Evolutionary conservation across 73 alveolate genomes (phyloP), one percentile per base, ranked within the genome.

Genomic region (Stentor coeruleus): DNA sequence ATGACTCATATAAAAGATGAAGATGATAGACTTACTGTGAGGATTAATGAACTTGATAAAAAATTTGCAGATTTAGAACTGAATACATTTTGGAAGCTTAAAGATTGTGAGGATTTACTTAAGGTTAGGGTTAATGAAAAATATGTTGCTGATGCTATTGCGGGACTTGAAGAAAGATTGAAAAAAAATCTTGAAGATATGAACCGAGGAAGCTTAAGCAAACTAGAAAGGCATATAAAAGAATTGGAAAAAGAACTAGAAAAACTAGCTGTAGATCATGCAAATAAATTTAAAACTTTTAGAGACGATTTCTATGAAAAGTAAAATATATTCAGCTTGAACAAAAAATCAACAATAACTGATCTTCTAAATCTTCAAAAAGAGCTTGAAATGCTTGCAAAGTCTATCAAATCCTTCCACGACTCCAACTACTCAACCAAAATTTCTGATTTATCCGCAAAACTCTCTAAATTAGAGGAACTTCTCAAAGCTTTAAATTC

Each of bases 41-140:
- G 20, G 39, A n/a, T 26, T 14, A 38, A 15, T 0, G 38, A 66
- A 2, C 14, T 66, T 1, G 81, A 66, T 1, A 35, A 66, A 28
- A 66, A 66, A 2, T n/a, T 66, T 1, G 14, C 38, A 28, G 38
- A 66, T 30, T 55, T 66, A 15, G 81, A 66, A 28, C 38, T 66
- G 30, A 66, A 66, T 66, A 66, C 81, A n/a, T 66, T 66, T n/a
- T 66, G 81, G 31, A 66, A 66, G 31, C n/a, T 66, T 28, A 66
- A 66, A 35, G 81, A 66, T 2, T 66, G 81, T 66, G 81, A 66
- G 31, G 81, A 66, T 15, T 2, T 66, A 35, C 30, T 66, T 20
- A 66, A 66, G 31, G 81, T 66, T 0, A 66, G 81, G 31, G 81
- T 66, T 0, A 66, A 66, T 35, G 81, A 66, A 35, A 30, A 66